These are phyloP conservation scores for Umbelopsis sp. DNA, from an alignment of 371 early-diverging fungal genomes.

Conservation along the genomic window DNA sequence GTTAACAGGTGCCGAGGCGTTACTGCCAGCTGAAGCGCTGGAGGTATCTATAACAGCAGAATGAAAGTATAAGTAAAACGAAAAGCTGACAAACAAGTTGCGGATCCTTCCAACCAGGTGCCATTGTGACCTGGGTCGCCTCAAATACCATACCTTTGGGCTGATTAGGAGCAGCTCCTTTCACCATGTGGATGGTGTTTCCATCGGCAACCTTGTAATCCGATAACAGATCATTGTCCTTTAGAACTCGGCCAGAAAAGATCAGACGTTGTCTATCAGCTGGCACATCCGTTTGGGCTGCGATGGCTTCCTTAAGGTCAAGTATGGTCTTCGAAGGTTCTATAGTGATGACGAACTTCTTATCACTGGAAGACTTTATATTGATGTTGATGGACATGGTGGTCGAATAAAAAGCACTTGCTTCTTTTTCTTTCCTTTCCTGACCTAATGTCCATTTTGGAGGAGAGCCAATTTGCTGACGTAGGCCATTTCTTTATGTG, in stretches of 20 bases:
- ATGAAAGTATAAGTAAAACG: conserved; percentile 16
- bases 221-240: conserved; percentile 83
- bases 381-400: conserved; percentile 65
- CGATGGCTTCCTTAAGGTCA: conserved; percentile 80
- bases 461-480: background rate
- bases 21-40: conserved; percentile 22
- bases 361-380: conserved; percentile 87
- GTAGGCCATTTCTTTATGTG: conserved; percentile 15
- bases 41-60: conserved; percentile 27
- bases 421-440: too few relatives aligned
- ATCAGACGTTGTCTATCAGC: conserved; percentile 89
- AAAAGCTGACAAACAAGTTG: background rate
- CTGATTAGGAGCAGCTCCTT: conserved; percentile 56
- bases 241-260: conserved; percentile 92
- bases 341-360: conserved; percentile 73
- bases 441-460: background rate
- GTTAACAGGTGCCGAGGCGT: conserved; percentile 34
- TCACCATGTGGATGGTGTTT: conserved; percentile 86
- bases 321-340: conserved; percentile 69
- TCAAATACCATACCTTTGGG: conserved; percentile 29
- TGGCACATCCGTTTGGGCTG: conserved; percentile 70
- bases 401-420: background rate
- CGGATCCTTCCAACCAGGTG: too few relatives aligned
- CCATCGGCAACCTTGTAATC: conserved; percentile 83
- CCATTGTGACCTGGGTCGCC: too few relatives aligned